Evolutionary conservation across 2,329 filamentous ascomycete species (phyloP), one percentile per base, ranked within the genome.

Genomic region (Dendrostoma leiphaemia): DNA sequence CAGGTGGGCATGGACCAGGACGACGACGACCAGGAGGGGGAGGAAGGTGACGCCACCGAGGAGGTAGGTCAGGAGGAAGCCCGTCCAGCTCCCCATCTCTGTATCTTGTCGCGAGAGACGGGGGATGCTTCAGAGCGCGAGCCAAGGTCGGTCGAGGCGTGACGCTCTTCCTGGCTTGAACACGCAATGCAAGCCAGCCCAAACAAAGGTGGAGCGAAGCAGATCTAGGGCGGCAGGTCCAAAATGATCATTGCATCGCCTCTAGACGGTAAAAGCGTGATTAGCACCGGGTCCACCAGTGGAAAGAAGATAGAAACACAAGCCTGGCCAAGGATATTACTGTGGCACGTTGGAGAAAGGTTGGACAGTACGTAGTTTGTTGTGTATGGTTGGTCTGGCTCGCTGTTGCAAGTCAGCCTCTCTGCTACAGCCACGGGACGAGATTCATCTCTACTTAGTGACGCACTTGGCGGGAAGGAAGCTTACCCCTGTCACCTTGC

Each of bases 1-100:
- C 54, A 87, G 73, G 74, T 91, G 86, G 61, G 83, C 83, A 69
- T 91, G 83, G 31, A 84, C 67, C 50, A 92, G 66, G 53, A 90
- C 63, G 45, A 81, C 70, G 43, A 74, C 67, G 49, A 92, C 59
- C 56, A 91, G 64, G 3, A 96, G 75, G 28, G 92, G 92, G 55
- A 96, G 68, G 68, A 97, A 93, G 54, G 92, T 96, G 66, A 97
- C 69, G 64, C 92, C 93, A 71, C 92, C 92, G 56, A 96, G 73
- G 61, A 96, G 69, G 77, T 96, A 97, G 69, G 88, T 81, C 66
- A 88, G 70, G 61, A 95, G 76, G 66, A 93, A 85, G 63, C 68
- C 68, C 29, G 74, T 74, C 73, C 78, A 82, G 63, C 71, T 67
- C 58, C 72, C 74, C 80, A 84, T 83, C 31, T 48, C 48, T 50